Evolutionary conservation across 352 stramenopile species (phyloP), one percentile per base, ranked within the genome.

Genomic region (Phytopythium oedochilum): DNA sequence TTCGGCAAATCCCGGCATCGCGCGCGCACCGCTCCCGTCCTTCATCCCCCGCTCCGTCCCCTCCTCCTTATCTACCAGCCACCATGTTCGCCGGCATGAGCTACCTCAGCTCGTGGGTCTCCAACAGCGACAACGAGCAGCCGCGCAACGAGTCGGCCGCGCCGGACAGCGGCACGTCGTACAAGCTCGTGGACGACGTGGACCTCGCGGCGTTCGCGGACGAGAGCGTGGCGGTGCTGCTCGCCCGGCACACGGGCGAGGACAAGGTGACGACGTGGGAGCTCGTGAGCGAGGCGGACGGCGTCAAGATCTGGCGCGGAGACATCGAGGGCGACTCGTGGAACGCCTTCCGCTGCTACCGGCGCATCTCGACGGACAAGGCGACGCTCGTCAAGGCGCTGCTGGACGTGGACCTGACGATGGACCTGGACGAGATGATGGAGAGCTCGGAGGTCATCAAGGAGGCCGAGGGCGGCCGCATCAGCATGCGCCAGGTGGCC

Each of bases 341-440:
- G 83, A 85, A 74, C 42, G 66, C 76, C 31, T 92, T 93, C 67
- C 76, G 77, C 35, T 82, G 78, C 25, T 68, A 71, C 39, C 66
- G 73, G 54, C 66, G 64, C 44, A 80, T 93, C 44, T 54, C 73
- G 38, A 71, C 78, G 28, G 63, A 74, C 63, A 88, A 88, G 57
- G 47, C 63, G 38, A 40, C 68, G 28, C 78, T 93, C 51, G 70
- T 85, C 57, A 63, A 69, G 38, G 57, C 72, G 49, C 73, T 93
- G 48, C 59, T 88, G 31, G 83, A 93, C 60, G 62, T 70, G 34
- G 64, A 76, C 32, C 66, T 84, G 38, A 74, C 84, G 49, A 69
- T 87, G 38, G 70, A 89, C 63, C 75, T 91, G 38, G 83, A 93
- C 60, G 77, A 90, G 45, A 93, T 91, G 80, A 93, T 83, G 54